phyloP scores from a whole-genome alignment of 2,329 filamentous ascomycete species.

The Xylariaceae sp. region DNA sequence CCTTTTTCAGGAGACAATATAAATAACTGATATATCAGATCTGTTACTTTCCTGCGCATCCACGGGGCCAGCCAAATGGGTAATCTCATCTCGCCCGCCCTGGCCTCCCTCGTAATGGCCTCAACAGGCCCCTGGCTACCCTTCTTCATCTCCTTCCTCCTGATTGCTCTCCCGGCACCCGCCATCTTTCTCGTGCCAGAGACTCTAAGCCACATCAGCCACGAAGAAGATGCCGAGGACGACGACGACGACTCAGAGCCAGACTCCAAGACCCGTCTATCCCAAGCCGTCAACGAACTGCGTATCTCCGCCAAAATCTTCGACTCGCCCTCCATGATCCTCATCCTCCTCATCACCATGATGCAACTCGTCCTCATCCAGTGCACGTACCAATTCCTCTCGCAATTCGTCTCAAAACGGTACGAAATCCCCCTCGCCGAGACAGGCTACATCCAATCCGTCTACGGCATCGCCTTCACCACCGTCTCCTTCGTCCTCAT shows the following conservation, averaged over 20 bases:
- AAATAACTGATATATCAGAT: slow-evolving; percentile 24
- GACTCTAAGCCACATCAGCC: slow-evolving; percentile 19
- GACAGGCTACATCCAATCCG: slow-evolving; percentile 31
- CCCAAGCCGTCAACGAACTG: slow-evolving; percentile 18
- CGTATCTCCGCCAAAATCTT: slow-evolving; percentile 23
- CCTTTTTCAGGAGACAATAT: background rate
- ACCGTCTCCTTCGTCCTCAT: slow-evolving; percentile 26
- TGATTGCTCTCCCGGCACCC: slow-evolving; percentile 17
- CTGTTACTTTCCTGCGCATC: slow-evolving; percentile 34
- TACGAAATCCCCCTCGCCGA: slow-evolving; percentile 29
- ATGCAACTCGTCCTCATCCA: slow-evolving; percentile 20
- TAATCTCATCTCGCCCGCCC: slow-evolving; percentile 34
- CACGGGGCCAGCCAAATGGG: slow-evolving; percentile 31
- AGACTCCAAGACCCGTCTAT: slow-evolving; percentile 6
- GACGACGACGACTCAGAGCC: background rate
- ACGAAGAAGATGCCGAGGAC: background rate
- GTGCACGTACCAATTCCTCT: slow-evolving; percentile 28
- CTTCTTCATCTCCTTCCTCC: slow-evolving; percentile 27
- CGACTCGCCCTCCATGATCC: slow-evolving; percentile 20
- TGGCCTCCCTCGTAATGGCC: slow-evolving; percentile 36
- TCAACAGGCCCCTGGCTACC: slow-evolving; percentile 31
- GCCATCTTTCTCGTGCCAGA: slow-evolving; percentile 29
- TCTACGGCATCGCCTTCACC: slow-evolving; percentile 29
- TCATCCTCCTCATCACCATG: slow-evolving; percentile 23
- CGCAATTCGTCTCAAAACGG: slow-evolving; percentile 31